A percentile compares a stretch with the other conserved stretches of the same genome.
Evolutionary conservation across 192 early-diverging fungal genomes (phyloP).

Genomic region (Podila epigama): DNA sequence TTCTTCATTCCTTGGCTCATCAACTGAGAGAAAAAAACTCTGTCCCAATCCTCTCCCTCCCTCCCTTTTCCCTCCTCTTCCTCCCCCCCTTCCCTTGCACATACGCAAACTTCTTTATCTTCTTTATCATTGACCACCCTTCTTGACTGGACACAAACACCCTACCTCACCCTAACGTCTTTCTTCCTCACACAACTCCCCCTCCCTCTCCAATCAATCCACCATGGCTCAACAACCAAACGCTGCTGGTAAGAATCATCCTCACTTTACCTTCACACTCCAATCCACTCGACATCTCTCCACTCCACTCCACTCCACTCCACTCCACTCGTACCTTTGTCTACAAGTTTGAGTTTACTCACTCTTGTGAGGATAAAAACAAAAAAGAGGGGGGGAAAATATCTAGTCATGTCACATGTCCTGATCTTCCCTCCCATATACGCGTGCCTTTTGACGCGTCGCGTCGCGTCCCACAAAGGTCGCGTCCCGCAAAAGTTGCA

Average conservation of each 20-base stretch:
- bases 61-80: background rate
- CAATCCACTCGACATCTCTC: background rate
- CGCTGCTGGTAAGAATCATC: slow-evolving; percentile 5
- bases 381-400: no score
- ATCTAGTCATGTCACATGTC: no score
- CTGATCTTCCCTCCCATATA: no score
- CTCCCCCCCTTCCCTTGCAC: background rate
- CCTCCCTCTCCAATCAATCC: background rate
- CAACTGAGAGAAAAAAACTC: background rate
- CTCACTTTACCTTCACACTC: background rate
- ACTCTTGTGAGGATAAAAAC: no score
- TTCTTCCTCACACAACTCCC: background rate
- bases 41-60: background rate
- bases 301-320: background rate
- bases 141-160: no score
- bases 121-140: background rate
- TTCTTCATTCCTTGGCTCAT: background rate
- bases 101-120: background rate
- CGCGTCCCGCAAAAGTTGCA: no score
- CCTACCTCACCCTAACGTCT: background rate
- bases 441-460: no score
- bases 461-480: no score
- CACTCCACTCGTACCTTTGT: background rate
- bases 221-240: slow-evolving; percentile 10
- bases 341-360: no score